A percentile compares a stretch with the other conserved stretches of the same genome.
These are phyloP conservation scores for Cladobotryum protrusum DNA, from an alignment of 2,329 filamentous ascomycete species.

Conservation along the genomic window DNA sequence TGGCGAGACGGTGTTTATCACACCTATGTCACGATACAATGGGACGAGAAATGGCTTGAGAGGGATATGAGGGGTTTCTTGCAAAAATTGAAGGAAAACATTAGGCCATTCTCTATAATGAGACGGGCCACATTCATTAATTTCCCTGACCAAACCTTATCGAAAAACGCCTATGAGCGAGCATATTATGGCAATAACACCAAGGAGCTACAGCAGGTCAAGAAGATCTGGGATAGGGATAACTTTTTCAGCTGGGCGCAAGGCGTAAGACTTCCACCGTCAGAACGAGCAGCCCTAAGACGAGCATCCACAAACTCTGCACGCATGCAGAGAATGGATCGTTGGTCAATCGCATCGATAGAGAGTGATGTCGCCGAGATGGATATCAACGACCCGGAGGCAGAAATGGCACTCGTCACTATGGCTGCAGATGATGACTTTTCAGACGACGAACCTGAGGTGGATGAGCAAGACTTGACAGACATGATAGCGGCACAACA, in stretches of 20 bases:
- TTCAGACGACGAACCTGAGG: no score
- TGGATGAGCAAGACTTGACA: neutral
- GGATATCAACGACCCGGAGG: no score
- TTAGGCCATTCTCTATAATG: constrained; percentile 18
- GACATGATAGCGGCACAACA: neutral
- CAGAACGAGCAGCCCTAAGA: neutral
- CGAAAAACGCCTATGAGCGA: constrained; percentile 14
- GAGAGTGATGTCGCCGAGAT: no score
- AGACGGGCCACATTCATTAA: constrained; percentile 23
- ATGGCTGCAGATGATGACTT: no score
- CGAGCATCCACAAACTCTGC: neutral
- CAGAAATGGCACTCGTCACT: no score
- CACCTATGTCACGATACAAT: constrained; percentile 24
- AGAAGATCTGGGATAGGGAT: constrained; percentile 21
- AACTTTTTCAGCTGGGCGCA: constrained; percentile 24
- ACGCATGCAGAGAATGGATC: no score
- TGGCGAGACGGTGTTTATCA: constrained; percentile 25
- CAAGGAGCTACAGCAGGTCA: constrained; percentile 18
- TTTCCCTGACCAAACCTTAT: constrained; percentile 20
- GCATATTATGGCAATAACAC: constrained; percentile 27
- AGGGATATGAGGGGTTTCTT: constrained; percentile 21
- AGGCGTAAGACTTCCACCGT: constrained; percentile 15
- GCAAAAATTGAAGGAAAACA: constrained; percentile 15
- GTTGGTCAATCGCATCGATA: no score
- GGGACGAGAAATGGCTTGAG: constrained; percentile 27